Evolutionary conservation across 305 asterid species (phyloP).

Genomic region (Fraxinus velutina): DNA sequence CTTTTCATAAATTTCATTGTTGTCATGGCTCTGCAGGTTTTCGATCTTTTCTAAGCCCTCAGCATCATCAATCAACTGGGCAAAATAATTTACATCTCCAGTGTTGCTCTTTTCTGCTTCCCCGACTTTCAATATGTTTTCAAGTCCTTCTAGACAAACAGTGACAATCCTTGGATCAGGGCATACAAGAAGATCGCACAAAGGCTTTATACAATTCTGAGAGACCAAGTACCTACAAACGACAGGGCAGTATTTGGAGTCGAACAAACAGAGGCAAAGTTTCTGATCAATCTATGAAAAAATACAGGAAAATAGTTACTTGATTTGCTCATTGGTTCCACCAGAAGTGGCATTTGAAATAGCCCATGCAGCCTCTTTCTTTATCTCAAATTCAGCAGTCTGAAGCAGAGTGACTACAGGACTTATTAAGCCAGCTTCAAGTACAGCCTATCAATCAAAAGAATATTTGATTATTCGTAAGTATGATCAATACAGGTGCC

Average conservation of each 20-base stretch:
- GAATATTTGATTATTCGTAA: constrained; percentile 20
- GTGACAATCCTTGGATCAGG: constrained; percentile 89
- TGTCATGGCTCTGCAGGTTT: constrained; percentile 80
- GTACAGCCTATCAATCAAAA: constrained; percentile 55
- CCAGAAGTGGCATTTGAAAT: constrained; percentile 95
- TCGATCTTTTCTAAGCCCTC: constrained; percentile 89
- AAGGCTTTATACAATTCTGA: constrained; percentile 73
- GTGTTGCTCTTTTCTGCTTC: constrained; percentile 65
- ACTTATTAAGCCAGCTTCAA: constrained; percentile 66
- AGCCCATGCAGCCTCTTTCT: constrained; percentile 98
- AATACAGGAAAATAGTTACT: constrained; percentile 32
- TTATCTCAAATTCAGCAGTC: constrained; percentile 81
- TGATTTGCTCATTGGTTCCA: constrained; percentile 78
- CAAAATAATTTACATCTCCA: constrained; percentile 63
- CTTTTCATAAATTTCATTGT: constrained; percentile 85
- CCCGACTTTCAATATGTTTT: constrained; percentile 87
- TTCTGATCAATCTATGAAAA: not conserved
- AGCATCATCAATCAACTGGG: constrained; percentile 78
- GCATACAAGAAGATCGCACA: constrained; percentile 80
- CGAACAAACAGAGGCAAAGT: not conserved
- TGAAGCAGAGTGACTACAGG: constrained; percentile 78
- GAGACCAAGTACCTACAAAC: constrained; percentile 61
- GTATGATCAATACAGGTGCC: not conserved
- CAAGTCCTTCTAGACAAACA: constrained; percentile 83
- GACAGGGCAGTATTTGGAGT: constrained; percentile 11